Evolutionary conservation across 2,329 filamentous ascomycete genomes (phyloP), one percentile per base, ranked within the genome.

Genomic region (Fusarium sp.): DNA sequence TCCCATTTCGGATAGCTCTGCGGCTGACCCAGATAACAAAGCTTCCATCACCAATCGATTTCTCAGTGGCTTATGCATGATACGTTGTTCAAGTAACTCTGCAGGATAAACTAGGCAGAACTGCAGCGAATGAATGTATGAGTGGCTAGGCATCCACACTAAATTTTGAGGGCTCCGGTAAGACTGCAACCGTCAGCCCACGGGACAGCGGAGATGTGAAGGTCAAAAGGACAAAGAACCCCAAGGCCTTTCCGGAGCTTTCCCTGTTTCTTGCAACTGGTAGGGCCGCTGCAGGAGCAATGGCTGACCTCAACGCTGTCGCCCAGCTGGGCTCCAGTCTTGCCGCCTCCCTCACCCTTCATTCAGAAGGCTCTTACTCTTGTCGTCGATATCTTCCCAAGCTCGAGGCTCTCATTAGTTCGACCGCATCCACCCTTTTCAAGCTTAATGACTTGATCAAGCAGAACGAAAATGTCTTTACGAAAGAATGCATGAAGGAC

Each of bases 91-190:
- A 29, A 13, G 20, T 8, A 13, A 13, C 11, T 29, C 13, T 63
- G 40, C 20, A 23, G 21, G 17, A n/a, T 4, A 47, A 21, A 6
- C 36, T 13, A 62, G 58, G 58, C 57, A 63, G 58, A 54, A 56
- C 8, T 18, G n/a, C 25, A 20, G 11, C 11, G 11, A 11, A 20
- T 4, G 21, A 1, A 7, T 11, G 13, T 23, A 7, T 47, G 58
- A 62, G 23, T 55, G 58, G 58, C 8, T 11, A 25, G 9, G 11
- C 11, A 15, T 13, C 15, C 23, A 14, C 41, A 25, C 25, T 37
- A 62, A 33, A 9, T 5, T 8, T 20, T 31, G 41, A 41, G 41
- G 57, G 57, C 15, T 39, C 20, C 17, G 27, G 48, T 43, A 11
- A 33, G n/a, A 37, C 23, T 11, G 11, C 3, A 35, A 33, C 31